These are phyloP conservation scores for Tricharina praecox DNA, from an alignment of 495 filamentous ascomycete genomes.

Conservation along the genomic window DNA sequence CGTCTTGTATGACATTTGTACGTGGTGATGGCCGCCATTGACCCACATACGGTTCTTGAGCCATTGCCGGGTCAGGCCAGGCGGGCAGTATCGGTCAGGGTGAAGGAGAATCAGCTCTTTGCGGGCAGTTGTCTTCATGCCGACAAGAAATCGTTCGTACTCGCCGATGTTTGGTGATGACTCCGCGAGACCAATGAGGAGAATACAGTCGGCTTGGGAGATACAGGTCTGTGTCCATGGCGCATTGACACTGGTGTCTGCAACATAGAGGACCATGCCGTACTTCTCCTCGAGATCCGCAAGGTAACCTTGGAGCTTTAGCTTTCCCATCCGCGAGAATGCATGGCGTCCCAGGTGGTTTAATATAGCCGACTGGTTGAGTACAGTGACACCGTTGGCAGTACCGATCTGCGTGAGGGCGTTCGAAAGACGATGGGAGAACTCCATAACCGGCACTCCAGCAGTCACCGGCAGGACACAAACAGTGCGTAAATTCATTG, in stretches of 20 bases:
- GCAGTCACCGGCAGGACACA: slow-evolving; percentile 80
- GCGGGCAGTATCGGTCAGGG: slow-evolving; percentile 69
- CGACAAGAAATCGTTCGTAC: slow-evolving; percentile 85
- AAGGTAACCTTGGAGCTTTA: slow-evolving; percentile 89
- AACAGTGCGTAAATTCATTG: slow-evolving; percentile 80
- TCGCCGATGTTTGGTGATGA: slow-evolving; percentile 79
- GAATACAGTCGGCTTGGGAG: slow-evolving; percentile 83
- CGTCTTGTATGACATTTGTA: slow-evolving; percentile 86
- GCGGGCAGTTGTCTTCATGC: slow-evolving; percentile 90
- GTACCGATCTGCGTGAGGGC: slow-evolving; percentile 78
- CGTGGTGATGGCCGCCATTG: slow-evolving; percentile 95
- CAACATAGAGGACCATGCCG: slow-evolving; percentile 85
- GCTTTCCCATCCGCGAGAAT: slow-evolving; percentile 91
- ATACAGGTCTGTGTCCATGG: slow-evolving; percentile 99
- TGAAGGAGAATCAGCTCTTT: slow-evolving; percentile 93
- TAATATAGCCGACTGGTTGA: slow-evolving; percentile 84
- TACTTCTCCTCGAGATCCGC: slow-evolving; percentile 96
- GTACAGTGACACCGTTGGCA: slow-evolving; percentile 70
- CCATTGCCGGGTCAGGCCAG: slow-evolving; percentile 75
- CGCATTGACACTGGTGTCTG: slow-evolving; percentile 89
- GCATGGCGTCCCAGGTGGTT: slow-evolving; percentile 90
- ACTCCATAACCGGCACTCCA: slow-evolving; percentile 87
- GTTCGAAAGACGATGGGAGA: slow-evolving; percentile 73
- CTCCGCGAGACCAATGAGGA: slow-evolving; percentile 83
- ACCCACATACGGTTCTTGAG: slow-evolving; percentile 91